phyloP scores from a whole-genome alignment of 306 rosid genomes.

The Lupinus albus region DNA sequence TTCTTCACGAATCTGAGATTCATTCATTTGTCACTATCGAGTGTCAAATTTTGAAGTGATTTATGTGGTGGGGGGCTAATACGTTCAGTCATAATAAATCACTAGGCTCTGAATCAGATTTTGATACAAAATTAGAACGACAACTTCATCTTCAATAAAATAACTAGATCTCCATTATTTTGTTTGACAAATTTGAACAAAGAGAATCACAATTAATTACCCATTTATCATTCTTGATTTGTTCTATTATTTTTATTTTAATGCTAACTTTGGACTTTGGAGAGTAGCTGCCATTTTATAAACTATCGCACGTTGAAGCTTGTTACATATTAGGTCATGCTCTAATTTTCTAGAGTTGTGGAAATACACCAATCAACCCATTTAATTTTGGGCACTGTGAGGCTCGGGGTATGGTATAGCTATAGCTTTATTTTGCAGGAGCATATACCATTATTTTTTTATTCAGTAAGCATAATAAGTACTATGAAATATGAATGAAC shows the following conservation, averaged over 20 bases:
- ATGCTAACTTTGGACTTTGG: too few species aligned
- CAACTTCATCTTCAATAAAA: neutral
- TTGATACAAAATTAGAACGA: neutral
- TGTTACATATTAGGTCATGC: too few species aligned
- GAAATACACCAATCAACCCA: too few species aligned
- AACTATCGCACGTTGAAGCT: too few species aligned
- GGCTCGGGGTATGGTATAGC: too few species aligned
- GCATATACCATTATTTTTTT: too few species aligned
- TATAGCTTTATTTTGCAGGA: too few species aligned
- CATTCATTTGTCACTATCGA: slow-evolving; percentile 20
- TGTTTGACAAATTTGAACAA: slow-evolving; percentile 10
- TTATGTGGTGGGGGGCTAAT: neutral
- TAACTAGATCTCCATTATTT: neutral
- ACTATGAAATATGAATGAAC: too few species aligned
- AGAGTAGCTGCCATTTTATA: too few species aligned
- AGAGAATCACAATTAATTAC: neutral
- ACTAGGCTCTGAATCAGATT: neutral
- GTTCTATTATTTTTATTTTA: neutral
- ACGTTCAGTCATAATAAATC: neutral
- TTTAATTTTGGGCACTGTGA: too few species aligned
- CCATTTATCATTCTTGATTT: neutral
- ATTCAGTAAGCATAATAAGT: too few species aligned
- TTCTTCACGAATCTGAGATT: slow-evolving; percentile 19
- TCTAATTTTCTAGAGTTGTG: too few species aligned
- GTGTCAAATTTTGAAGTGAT: slow-evolving; percentile 21